Evolutionary conservation across 2,329 filamentous ascomycete genomes (phyloP).

Genomic region (Tolypocladium nubicola): DNA sequence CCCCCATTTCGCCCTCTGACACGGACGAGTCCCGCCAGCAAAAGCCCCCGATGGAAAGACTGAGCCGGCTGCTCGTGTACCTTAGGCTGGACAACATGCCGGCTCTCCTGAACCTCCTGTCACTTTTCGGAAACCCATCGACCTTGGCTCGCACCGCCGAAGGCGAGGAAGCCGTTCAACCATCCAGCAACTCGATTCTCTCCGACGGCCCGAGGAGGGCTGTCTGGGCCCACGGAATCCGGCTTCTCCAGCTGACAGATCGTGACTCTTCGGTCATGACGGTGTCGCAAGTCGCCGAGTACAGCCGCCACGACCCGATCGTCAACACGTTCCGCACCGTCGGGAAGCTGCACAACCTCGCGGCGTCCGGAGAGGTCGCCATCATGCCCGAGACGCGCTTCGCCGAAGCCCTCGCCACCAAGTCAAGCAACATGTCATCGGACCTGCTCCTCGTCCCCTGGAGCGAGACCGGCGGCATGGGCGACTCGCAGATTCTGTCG

Average conservation of each 20-base stretch:
- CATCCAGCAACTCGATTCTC: neutral
- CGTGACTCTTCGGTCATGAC: slow-evolving; percentile 94
- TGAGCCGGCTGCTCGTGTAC: slow-evolving; percentile 65
- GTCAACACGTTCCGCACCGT: slow-evolving; percentile 88
- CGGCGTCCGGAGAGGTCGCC: slow-evolving; percentile 70
- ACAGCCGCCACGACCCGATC: slow-evolving; percentile 65
- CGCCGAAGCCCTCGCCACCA: slow-evolving; percentile 62
- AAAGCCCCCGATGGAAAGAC: slow-evolving; percentile 9
- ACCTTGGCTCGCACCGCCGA: slow-evolving; percentile 11
- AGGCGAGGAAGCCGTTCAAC: slow-evolving; percentile 8
- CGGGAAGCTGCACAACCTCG: slow-evolving; percentile 71
- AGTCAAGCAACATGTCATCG: slow-evolving; percentile 57
- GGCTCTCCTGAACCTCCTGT: slow-evolving; percentile 71
- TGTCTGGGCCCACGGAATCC: slow-evolving; percentile 71
- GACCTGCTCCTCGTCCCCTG: slow-evolving; percentile 80
- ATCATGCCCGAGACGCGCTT: slow-evolving; percentile 71
- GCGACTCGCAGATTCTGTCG: slow-evolving; percentile 37
- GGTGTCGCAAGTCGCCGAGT: slow-evolving; percentile 71
- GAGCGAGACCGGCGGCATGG: slow-evolving; percentile 71
- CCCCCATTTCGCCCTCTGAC: slow-evolving; percentile 6
- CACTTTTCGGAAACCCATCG: slow-evolving; percentile 51
- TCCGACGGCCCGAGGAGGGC: slow-evolving; percentile 1
- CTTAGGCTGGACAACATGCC: slow-evolving; percentile 78
- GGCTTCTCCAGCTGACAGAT: slow-evolving; percentile 78
- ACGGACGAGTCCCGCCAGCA: slow-evolving; percentile 3